Evolutionary conservation across 1,284 basidiomycete species (phyloP).

Genomic region (Boletus sp.): DNA sequence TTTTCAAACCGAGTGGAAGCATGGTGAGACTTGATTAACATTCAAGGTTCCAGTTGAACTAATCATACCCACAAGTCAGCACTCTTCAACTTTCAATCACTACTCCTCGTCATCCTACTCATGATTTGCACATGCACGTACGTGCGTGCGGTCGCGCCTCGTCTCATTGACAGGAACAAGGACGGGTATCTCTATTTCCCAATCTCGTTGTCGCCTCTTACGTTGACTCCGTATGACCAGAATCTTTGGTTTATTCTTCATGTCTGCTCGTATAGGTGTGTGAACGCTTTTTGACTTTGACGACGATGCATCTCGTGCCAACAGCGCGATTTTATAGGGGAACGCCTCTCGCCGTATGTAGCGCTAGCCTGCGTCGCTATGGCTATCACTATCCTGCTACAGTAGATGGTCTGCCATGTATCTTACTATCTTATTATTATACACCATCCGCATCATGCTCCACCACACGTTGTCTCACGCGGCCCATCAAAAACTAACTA

Average conservation of each 20-base stretch:
- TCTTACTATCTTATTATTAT: not conserved
- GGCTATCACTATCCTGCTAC: conserved; percentile 59
- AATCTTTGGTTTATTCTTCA: conserved; percentile 89
- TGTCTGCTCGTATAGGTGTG: conserved; percentile 87
- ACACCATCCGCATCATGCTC: not conserved
- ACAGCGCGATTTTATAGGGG: conserved; percentile 45
- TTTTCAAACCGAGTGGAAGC: not conserved
- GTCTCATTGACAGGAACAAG: conserved; percentile 90
- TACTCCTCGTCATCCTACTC: conserved; percentile 89
- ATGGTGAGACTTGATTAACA: conserved; percentile 19
- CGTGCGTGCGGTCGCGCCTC: conserved; percentile 83
- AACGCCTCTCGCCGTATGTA: conserved; percentile 81
- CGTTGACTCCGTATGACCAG: conserved; percentile 40
- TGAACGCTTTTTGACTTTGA: not conserved
- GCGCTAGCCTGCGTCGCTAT: conserved; percentile 77
- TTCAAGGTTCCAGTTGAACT: not conserved
- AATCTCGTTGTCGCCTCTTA: not conserved
- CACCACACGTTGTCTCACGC: not conserved
- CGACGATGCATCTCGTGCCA: not conserved
- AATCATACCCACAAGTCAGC: conserved; percentile 66
- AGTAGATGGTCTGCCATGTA: conserved; percentile 29
- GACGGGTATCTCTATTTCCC: conserved; percentile 65
- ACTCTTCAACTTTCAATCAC: conserved; percentile 95
- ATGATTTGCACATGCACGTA: conserved; percentile 98
- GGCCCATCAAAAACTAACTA: no score